A percentile compares a stretch with the other conserved stretches of the same genome.
Conservation (phyloP, 176 grass and related monocot species). For the Metroxylon sagu region DNA sequence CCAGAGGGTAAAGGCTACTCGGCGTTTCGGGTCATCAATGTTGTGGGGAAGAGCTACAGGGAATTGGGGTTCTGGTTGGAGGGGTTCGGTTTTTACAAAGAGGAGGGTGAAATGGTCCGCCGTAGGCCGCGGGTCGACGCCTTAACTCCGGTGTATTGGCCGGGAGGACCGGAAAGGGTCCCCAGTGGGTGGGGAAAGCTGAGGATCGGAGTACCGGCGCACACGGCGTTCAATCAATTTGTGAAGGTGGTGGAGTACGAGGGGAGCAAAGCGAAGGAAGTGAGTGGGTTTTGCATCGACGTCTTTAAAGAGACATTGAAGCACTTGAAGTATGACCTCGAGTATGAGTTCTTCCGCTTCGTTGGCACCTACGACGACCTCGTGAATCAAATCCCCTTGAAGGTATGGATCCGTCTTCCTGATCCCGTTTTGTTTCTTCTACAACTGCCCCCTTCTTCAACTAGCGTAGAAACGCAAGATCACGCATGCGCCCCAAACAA, state of each 20-base stretch:
- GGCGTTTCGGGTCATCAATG: slow-evolving; percentile 11
- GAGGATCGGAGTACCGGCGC: slow-evolving; percentile 20
- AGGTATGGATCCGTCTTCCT: slow-evolving; percentile 3
- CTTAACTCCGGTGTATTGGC: slow-evolving; percentile 10
- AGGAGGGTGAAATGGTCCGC: slow-evolving; percentile 1
- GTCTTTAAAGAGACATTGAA: slow-evolving; percentile 19
- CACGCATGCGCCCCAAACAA: too few relatives aligned
- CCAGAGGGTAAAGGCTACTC: not conserved
- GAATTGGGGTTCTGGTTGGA: slow-evolving; percentile 27
- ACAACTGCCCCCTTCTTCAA: too few relatives aligned
- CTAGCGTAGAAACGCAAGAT: too few relatives aligned
- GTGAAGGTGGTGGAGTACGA: slow-evolving; percentile 10
- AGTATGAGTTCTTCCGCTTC: slow-evolving; percentile 11
- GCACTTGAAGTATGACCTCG: slow-evolving; percentile 19
- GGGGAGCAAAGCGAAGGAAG: not conserved
- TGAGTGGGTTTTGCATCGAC: slow-evolving; percentile 33
- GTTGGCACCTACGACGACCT: slow-evolving; percentile 12
- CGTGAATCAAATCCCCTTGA: slow-evolving; percentile 12
- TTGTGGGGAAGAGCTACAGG: slow-evolving; percentile 2
- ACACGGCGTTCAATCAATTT: slow-evolving; percentile 7
- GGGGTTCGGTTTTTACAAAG: slow-evolving; percentile 7
- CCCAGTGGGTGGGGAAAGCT: slow-evolving; percentile 26
- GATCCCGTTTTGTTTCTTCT: too few relatives aligned
- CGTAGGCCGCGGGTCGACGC: not conserved
- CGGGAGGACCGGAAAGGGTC: slow-evolving; percentile 1